Evolutionary conservation across 257 asterid genomes (phyloP).

Genomic region (Penstemon davidsonii): DNA sequence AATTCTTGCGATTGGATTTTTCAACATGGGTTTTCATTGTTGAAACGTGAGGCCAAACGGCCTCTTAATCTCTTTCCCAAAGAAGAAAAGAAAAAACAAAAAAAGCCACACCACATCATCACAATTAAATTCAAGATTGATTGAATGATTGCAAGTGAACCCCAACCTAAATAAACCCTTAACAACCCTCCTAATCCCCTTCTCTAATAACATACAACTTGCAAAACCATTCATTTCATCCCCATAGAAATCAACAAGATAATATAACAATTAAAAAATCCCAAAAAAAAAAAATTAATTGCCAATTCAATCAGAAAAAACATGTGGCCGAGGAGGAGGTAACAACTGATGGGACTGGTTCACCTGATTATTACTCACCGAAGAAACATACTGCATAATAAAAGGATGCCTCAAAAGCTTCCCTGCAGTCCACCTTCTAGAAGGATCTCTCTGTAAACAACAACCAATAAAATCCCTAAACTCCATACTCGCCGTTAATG

Average conservation of each 20-base stretch:
- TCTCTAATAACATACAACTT: slow-evolving; percentile 15
- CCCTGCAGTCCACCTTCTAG: no score
- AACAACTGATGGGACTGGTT: slow-evolving; percentile 39
- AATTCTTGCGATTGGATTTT: no score
- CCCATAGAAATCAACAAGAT: slow-evolving; percentile 26
- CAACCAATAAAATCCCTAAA: no score
- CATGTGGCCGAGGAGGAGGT: slow-evolving; percentile 48
- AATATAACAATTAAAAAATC: not conserved
- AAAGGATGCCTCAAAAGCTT: no score
- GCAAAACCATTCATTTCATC: slow-evolving; percentile 17
- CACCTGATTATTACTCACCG: slow-evolving; percentile 16
- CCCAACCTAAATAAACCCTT: slow-evolving; percentile 12
- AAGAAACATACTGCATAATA: not conserved
- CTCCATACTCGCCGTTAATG: no score
- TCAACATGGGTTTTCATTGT: no score
- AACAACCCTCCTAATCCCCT: slow-evolving; percentile 10
- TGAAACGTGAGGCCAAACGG: not conserved
- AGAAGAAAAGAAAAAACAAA: not conserved
- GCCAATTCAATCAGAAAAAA: slow-evolving; percentile 35
- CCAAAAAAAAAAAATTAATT: not conserved
- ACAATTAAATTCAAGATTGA: slow-evolving; percentile 17
- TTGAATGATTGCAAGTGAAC: not conserved
- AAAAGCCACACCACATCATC: not conserved
- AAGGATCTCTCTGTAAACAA: no score
- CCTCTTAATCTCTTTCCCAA: not conserved